These are phyloP conservation scores for Fusarium compactum DNA, from an alignment of 2,329 filamentous ascomycete species.

Conservation along the genomic window DNA sequence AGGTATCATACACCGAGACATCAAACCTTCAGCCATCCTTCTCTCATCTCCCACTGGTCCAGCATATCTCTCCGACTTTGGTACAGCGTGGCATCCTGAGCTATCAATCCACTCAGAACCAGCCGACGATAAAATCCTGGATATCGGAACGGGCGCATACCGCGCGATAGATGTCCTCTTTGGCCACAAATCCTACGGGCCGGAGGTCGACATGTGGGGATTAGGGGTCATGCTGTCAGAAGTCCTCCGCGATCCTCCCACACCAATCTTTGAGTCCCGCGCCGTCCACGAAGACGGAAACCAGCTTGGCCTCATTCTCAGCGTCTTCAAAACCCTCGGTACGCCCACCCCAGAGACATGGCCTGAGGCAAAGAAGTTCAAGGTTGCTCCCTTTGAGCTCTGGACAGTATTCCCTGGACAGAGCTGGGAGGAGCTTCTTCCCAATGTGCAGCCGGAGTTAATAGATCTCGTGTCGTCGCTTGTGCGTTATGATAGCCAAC, in stretches of 20 bases:
- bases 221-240: constrained; percentile 88
- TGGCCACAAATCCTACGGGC: constrained; percentile 78
- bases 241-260: constrained; percentile 66
- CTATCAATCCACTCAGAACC: constrained; percentile 72
- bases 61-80: constrained; percentile 89
- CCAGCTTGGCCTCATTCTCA: constrained; percentile 89
- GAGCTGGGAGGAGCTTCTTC: constrained; percentile 78
- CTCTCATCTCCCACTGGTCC: constrained; percentile 75
- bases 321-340: constrained; percentile 91
- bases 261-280: constrained; percentile 85
- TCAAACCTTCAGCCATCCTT: constrained; percentile 93
- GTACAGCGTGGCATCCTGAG: constrained; percentile 84
- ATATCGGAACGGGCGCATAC: constrained; percentile 94
- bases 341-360: constrained; percentile 84
- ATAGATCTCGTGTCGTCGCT: constrained; percentile 75
- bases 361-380: constrained; percentile 80
- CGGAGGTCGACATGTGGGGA: constrained; percentile 88
- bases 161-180: constrained; percentile 92
- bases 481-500: constrained; percentile 77
- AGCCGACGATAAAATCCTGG: constrained; percentile 80
- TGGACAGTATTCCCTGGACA: constrained; percentile 79
- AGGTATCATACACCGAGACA: constrained; percentile 89
- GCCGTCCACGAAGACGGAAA: constrained; percentile 81
- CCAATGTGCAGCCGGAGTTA: constrained; percentile 67
- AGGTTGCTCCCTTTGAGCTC: constrained; percentile 87